These are phyloP conservation scores for Aspergillus chevalieri DNA, from an alignment of 2,329 filamentous ascomycete genomes.

Conservation along the genomic window DNA sequence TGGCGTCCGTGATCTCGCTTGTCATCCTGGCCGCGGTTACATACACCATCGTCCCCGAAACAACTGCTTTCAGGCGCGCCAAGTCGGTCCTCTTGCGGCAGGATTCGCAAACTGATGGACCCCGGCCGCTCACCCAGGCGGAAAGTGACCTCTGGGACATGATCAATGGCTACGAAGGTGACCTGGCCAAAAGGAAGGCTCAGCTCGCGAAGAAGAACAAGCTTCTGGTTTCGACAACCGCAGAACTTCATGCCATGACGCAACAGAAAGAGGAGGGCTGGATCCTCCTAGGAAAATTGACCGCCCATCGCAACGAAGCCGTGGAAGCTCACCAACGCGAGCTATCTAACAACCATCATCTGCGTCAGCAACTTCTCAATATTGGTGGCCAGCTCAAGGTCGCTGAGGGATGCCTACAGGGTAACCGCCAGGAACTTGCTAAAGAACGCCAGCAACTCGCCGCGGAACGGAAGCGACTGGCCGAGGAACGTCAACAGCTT, in stretches of 20 bases:
- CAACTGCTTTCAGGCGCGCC: background rate
- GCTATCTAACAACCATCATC: background rate
- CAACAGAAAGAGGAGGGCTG: constrained; percentile 2
- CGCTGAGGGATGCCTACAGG: background rate
- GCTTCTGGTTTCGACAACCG: constrained; percentile 1
- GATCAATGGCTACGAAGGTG: constrained; percentile 4
- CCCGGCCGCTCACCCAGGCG: background rate
- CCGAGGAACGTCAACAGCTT: background rate
- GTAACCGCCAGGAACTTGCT: background rate
- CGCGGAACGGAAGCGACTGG: background rate
- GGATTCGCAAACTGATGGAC: background rate
- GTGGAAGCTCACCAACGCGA: background rate
- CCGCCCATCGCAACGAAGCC: background rate
- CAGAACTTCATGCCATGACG: constrained; percentile 6
- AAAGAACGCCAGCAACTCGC: constrained; percentile 1
- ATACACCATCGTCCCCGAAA: background rate
- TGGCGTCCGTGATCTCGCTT: background rate
- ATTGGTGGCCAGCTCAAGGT: constrained; percentile 1
- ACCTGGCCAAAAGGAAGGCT: constrained; percentile 1
- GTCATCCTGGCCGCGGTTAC: background rate
- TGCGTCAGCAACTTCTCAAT: constrained; percentile 5
- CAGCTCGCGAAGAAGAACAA: constrained; percentile 1
- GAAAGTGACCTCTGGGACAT: constrained; percentile 1
- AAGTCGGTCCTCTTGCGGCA: background rate
- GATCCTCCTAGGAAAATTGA: constrained; percentile 1